Conservation (phyloP, 257 asterid species). For the Scutellaria galericulata region DNA sequence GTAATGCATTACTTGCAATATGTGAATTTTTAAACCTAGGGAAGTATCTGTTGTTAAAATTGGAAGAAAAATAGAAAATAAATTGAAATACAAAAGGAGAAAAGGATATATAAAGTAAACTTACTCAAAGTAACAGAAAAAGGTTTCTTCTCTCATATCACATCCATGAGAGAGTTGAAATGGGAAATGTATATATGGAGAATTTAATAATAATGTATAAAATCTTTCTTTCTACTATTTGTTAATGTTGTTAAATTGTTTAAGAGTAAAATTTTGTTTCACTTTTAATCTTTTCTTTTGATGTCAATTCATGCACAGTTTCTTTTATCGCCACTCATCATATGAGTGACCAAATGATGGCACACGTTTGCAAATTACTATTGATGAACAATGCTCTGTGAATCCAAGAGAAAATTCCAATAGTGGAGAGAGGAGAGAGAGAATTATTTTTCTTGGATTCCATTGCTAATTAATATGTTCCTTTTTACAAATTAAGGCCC, state of each 20-base stretch:
- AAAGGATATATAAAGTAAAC: conserved; percentile 38
- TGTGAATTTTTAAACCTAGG: not conserved
- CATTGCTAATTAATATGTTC: conserved; percentile 21
- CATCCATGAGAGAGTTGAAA: conserved; percentile 29
- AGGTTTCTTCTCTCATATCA: conserved; percentile 27
- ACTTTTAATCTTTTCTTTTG: conserved; percentile 36
- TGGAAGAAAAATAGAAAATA: conserved; percentile 9
- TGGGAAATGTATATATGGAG: conserved; percentile 26
- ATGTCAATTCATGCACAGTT: conserved; percentile 44
- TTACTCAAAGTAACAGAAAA: conserved; percentile 37
- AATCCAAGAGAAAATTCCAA: conserved; percentile 33
- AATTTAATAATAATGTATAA: conserved; percentile 17
- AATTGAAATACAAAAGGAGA: not conserved
- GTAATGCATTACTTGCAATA: not conserved
- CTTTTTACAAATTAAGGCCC: conserved; percentile 40
- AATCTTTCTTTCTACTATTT: conserved; percentile 25
- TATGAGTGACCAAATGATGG: conserved; percentile 46
- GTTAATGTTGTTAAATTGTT: conserved; percentile 30
- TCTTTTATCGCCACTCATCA: conserved; percentile 55
- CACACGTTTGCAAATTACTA: conserved; percentile 28
- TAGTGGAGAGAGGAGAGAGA: conserved; percentile 31
- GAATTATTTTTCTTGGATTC: conserved; percentile 38
- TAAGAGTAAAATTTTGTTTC: conserved; percentile 12
- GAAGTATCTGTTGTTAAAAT: not conserved
- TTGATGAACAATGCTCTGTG: conserved; percentile 31